Percentiles rank a stretch among this genome's conserved stretches.
phyloP scores from a whole-genome alignment of 2,329 filamentous ascomycete genomes.

The Stemphylium lycopersici region DNA sequence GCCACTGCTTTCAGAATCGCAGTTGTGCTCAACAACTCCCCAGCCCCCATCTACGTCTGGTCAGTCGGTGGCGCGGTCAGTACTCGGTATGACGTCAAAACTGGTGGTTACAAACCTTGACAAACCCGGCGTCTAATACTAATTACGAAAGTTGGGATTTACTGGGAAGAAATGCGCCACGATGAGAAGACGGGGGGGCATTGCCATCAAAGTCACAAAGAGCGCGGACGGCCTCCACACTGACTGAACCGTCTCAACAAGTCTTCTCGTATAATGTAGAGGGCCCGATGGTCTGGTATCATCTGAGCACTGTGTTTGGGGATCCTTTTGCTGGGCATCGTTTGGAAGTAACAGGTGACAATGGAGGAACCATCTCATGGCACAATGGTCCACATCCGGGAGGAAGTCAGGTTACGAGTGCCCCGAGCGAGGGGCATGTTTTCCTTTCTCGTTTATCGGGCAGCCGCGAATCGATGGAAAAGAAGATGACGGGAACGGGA shows the following conservation, averaged over 20 bases:
- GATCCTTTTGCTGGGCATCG: slow-evolving; percentile 37
- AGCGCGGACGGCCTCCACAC: slow-evolving; percentile 25
- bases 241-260: slow-evolving; percentile 26
- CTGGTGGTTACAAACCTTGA: slow-evolving; percentile 14
- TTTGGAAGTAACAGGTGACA: slow-evolving; percentile 25
- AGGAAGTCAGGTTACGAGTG: slow-evolving; percentile 30
- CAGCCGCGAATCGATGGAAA: slow-evolving; percentile 6
- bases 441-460: too few species aligned
- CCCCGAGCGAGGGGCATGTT: slow-evolving; percentile 27
- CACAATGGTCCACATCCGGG: slow-evolving; percentile 29
- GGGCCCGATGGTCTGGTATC: slow-evolving; percentile 32
- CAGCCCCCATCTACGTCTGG: slow-evolving; percentile 31
- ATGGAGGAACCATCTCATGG: slow-evolving; percentile 32
- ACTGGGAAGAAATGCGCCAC: slow-evolving; percentile 26
- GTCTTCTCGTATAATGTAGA: slow-evolving; percentile 35
- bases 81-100: slow-evolving; percentile 14
- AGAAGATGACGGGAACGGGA: not conserved
- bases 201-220: slow-evolving; percentile 38
- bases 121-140: not conserved
- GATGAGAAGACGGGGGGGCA: slow-evolving; percentile 30
- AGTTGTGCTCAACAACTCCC: slow-evolving; percentile 32
- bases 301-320: slow-evolving; percentile 33
- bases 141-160: slow-evolving; percentile 19
- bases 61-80: slow-evolving; percentile 29
- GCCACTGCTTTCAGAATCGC: slow-evolving; percentile 33